Conservation (phyloP, 164 flowering plant species). For the Amborella trichopoda region DNA sequence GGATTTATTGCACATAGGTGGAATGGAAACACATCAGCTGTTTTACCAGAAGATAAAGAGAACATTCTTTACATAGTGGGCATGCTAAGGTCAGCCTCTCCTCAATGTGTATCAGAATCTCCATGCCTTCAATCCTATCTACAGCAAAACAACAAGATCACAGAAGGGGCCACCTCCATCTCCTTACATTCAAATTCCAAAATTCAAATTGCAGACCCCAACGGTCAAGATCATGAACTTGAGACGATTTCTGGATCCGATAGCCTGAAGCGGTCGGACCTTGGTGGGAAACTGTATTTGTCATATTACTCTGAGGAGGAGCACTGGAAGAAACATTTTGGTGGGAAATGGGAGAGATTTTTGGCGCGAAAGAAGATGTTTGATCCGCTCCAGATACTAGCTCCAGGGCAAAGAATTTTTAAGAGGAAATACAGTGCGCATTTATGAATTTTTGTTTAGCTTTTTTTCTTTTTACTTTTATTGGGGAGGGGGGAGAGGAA, state of each 20-base stretch:
- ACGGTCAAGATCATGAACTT: too few relatives aligned
- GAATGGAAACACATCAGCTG: conserved; percentile 17
- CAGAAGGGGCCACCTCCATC: conserved; percentile 6
- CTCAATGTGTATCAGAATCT: conserved; percentile 6
- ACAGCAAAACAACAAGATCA: conserved; percentile 10
- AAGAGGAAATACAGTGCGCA: conserved; percentile 25
- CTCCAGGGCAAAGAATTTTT: conserved; percentile 82
- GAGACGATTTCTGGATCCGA: too few relatives aligned
- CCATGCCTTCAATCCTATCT: conserved; percentile 12
- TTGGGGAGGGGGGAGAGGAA: too few relatives aligned
- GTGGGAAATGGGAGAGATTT: conserved; percentile 53
- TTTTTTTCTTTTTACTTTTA: too few relatives aligned
- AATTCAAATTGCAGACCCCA: too few relatives aligned
- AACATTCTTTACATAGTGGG: conserved; percentile 18
- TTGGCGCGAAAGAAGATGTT: conserved; percentile 46
- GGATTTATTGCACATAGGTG: conserved; percentile 11
- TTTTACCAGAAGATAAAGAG: conserved; percentile 12
- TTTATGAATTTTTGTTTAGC: too few relatives aligned
- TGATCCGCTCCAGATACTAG: conserved; percentile 71
- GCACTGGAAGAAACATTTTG: conserved; percentile 72
- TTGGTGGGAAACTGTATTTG: conserved; percentile 71
- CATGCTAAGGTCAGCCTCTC: conserved; percentile 15
- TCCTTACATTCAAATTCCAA: too few relatives aligned
- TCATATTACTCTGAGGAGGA: conserved; percentile 50
- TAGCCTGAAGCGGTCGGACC: too few relatives aligned